Conservation (phyloP, 2,329 filamentous ascomycete genomes). For the Cytospora leucostoma region DNA sequence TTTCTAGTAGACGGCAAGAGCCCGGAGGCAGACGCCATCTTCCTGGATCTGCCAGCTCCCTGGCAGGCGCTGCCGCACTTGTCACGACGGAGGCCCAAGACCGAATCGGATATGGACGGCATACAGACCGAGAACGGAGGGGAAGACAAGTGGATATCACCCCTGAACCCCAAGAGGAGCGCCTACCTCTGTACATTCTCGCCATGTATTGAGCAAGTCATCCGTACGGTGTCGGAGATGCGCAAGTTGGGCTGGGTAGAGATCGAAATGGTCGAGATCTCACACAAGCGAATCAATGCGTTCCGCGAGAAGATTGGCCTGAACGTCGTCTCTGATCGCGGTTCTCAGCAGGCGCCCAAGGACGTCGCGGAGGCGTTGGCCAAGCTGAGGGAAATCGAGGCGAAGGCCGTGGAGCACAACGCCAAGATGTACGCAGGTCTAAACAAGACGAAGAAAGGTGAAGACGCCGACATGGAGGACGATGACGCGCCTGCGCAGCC, state of each 20-base stretch:
- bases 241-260: constrained; percentile 84
- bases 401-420: constrained; percentile 63
- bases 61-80: constrained; percentile 79
- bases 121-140: constrained; percentile 24
- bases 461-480: constrained; percentile 32
- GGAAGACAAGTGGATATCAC: constrained; percentile 51
- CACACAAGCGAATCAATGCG: constrained; percentile 77
- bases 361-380: constrained; percentile 78
- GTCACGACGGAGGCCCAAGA: constrained; percentile 52
- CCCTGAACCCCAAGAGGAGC: constrained; percentile 70
- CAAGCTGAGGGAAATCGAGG: constrained; percentile 73
- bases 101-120: constrained; percentile 30
- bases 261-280: constrained; percentile 90
- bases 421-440: constrained; percentile 36
- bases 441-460: constrained; percentile 34
- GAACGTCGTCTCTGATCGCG: constrained; percentile 64
- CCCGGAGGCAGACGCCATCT: constrained; percentile 69
- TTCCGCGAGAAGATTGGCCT: constrained; percentile 78
- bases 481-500: constrained; percentile 25
- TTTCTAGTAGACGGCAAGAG: constrained; percentile 64
- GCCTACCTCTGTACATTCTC: constrained; percentile 91
- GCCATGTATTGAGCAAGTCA: constrained; percentile 95
- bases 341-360: constrained; percentile 68
- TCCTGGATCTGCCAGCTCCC: constrained; percentile 78
- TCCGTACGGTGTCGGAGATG: constrained; percentile 78